Evolutionary conservation across 495 filamentous ascomycete species (phyloP).

Genomic region (Penicillium lagena): DNA sequence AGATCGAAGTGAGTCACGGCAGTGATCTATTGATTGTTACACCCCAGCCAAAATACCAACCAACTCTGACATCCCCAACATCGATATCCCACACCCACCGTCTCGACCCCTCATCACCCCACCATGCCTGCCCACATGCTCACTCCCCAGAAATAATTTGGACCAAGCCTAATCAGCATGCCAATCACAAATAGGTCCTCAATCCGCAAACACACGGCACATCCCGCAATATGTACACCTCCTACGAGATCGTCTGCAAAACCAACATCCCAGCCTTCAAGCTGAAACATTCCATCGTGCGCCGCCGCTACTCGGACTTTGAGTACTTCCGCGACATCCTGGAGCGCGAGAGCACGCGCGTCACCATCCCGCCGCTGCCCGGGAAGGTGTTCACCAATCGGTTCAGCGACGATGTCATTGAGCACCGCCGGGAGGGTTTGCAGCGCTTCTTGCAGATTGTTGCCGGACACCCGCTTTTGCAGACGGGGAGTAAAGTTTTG

Average conservation of each 20-base stretch:
- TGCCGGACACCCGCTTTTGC: slow-evolving; percentile 89
- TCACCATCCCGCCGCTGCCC: slow-evolving; percentile 91
- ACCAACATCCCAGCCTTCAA: slow-evolving; percentile 99
- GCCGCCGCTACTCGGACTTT: slow-evolving; percentile 93
- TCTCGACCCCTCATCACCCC: neutral
- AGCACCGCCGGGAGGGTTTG: slow-evolving; percentile 84
- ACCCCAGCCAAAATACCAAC: too few species aligned
- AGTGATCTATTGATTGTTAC: too few species aligned
- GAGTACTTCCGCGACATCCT: slow-evolving; percentile 98
- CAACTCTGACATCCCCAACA: neutral
- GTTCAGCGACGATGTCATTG: slow-evolving; percentile 97
- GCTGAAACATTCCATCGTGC: slow-evolving; percentile 76
- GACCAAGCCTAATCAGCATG: neutral
- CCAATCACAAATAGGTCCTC: slow-evolving; percentile 56
- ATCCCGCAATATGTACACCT: slow-evolving; percentile 94
- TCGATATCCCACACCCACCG: neutral
- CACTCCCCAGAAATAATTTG: too few species aligned
- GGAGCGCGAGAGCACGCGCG: slow-evolving; percentile 87
- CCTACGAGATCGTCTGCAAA: slow-evolving; percentile 93
- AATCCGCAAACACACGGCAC: slow-evolving; percentile 94
- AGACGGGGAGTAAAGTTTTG: slow-evolving; percentile 95
- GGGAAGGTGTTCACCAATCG: slow-evolving; percentile 98
- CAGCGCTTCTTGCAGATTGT: slow-evolving; percentile 98
- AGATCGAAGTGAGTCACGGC: slow-evolving; percentile 72
- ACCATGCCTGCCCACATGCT: neutral